These are phyloP conservation scores for Dactylonectria estremocensis DNA, from an alignment of 2,329 filamentous ascomycete species.

Conservation along the genomic window DNA sequence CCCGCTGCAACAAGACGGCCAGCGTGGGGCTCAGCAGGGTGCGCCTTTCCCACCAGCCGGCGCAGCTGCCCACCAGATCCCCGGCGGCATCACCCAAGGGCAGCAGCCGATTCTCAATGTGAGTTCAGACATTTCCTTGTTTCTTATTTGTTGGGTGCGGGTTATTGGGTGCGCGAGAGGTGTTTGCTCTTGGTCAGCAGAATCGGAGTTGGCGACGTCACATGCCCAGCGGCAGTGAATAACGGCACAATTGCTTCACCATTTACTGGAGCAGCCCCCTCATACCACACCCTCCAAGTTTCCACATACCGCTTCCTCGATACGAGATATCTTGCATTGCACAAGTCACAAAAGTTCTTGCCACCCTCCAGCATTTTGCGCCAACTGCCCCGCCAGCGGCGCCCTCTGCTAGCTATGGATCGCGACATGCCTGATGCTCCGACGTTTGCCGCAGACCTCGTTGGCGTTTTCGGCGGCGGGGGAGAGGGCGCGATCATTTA, in stretches of 20 bases:
- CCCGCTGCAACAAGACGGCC: constrained; percentile 74
- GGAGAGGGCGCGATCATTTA: constrained; percentile 42
- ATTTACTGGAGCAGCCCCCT: constrained; percentile 7
- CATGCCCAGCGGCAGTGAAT: constrained; percentile 29
- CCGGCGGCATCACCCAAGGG: constrained; percentile 58
- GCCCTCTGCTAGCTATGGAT: constrained; percentile 27
- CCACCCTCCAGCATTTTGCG: constrained; percentile 4
- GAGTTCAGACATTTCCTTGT: constrained; percentile 51
- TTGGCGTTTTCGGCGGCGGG: constrained; percentile 41
- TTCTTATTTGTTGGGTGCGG: background rate
- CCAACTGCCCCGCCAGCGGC: background rate
- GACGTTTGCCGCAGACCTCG: constrained; percentile 36
- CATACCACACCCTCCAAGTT: constrained; percentile 13
- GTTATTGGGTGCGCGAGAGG: constrained; percentile 2
- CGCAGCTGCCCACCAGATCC: constrained; percentile 56
- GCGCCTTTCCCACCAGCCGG: constrained; percentile 66
- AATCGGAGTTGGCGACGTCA: constrained; percentile 34
- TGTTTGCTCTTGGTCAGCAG: constrained; percentile 32
- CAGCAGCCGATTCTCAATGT: constrained; percentile 67
- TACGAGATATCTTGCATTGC: constrained; percentile 4
- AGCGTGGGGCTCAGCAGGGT: constrained; percentile 63
- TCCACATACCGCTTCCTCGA: background rate
- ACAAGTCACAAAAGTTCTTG: constrained; percentile 10
- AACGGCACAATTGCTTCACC: constrained; percentile 28
- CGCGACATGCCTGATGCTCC: constrained; percentile 25